phyloP scores from a whole-genome alignment of 192 early-diverging fungal species.

The Neocallimastix lanati region DNA sequence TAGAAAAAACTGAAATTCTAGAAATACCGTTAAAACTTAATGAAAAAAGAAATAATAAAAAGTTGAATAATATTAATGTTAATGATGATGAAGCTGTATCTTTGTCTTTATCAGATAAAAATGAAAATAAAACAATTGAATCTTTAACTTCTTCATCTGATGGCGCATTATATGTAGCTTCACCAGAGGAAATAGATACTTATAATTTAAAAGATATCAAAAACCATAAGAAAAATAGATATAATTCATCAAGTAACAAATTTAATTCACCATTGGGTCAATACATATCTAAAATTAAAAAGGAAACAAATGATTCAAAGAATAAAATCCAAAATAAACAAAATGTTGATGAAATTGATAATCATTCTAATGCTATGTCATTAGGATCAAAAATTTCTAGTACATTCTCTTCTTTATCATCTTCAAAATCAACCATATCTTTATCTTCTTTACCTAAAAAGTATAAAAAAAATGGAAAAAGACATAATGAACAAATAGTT shows the following conservation, averaged over 20 bases:
- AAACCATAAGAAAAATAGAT: background rate
- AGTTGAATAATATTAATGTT: too few relatives aligned
- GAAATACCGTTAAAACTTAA: too few relatives aligned
- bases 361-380: background rate
- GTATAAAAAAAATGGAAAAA: too few relatives aligned
- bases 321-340: background rate
- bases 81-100: background rate
- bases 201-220: background rate
- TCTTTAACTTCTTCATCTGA: background rate
- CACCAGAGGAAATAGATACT: background rate
- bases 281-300: background rate
- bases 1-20: too few relatives aligned
- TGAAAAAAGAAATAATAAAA: too few relatives aligned
- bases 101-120: background rate
- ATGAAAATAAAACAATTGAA: background rate
- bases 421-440: background rate
- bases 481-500: too few relatives aligned
- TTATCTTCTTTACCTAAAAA: too few relatives aligned
- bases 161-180: background rate
- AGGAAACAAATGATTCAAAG: background rate
- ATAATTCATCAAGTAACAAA: background rate
- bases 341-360: background rate
- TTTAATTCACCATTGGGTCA: background rate
- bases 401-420: too few relatives aligned
- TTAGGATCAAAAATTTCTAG: background rate